Conservation (phyloP, 371 early-diverging fungal species). For the Rhizopus stolonifer region DNA sequence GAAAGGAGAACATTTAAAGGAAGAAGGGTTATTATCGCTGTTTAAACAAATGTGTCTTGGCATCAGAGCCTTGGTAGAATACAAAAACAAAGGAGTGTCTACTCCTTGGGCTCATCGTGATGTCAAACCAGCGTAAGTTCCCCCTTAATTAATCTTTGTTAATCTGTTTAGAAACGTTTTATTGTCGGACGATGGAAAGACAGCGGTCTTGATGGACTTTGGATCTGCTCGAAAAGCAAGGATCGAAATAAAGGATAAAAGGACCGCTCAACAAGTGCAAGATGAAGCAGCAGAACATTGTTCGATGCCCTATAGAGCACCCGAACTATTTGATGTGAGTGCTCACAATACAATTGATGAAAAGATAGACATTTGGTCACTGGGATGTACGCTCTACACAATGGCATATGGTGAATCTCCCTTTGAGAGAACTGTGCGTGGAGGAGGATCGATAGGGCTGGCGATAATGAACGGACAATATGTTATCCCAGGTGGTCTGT, state of each 20-base stretch:
- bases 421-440: conserved; percentile 62
- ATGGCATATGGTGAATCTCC: conserved; percentile 70
- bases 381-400: conserved; percentile 70
- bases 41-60: conserved; percentile 62
- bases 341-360: conserved; percentile 52
- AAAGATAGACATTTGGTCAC: conserved; percentile 72
- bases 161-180: conserved; percentile 43
- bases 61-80: conserved; percentile 37
- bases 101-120: conserved; percentile 66
- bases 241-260: conserved; percentile 49
- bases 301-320: conserved; percentile 74
- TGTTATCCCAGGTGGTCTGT: conserved; percentile 43
- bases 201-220: conserved; percentile 72
- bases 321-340: conserved; percentile 75
- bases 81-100: conserved; percentile 17
- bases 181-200: conserved; percentile 59
- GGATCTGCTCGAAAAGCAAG: conserved; percentile 64
- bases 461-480: conserved; percentile 64
- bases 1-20: conserved; percentile 46
- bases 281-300: conserved; percentile 68
- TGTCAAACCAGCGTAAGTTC: conserved; percentile 68
- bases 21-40: conserved; percentile 50
- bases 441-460: conserved; percentile 61
- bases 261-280: conserved; percentile 56
- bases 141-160: no score